Conservation (phyloP, 2,329 filamentous ascomycete genomes). For the Aspergillus pseudonomiae region DNA sequence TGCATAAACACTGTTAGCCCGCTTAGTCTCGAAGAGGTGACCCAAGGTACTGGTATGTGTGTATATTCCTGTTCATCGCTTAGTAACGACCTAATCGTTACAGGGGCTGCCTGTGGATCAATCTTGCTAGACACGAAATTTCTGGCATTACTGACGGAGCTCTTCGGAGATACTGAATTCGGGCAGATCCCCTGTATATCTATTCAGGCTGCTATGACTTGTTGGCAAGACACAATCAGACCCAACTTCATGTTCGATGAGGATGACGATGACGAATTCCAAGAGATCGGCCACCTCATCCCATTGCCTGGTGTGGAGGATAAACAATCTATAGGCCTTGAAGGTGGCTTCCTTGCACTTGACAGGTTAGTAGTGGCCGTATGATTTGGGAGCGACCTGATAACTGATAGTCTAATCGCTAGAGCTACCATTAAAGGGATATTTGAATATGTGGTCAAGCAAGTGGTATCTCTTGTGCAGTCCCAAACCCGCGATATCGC, state of each 20-base stretch:
- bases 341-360: conserved; percentile 19
- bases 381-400: background rate
- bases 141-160: conserved; percentile 23
- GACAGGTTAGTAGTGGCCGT: background rate
- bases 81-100: background rate
- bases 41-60: conserved; percentile 29
- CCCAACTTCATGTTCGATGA: conserved; percentile 19
- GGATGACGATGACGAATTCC: conserved; percentile 19
- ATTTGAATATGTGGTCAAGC: conserved; percentile 31
- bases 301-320: conserved; percentile 30
- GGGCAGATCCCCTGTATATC: conserved; percentile 21
- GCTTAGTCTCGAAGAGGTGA: conserved; percentile 28
- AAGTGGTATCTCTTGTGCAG: conserved; percentile 27
- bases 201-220: conserved; percentile 28
- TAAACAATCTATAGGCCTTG: conserved; percentile 21
- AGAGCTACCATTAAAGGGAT: conserved; percentile 21
- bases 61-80: background rate
- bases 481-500: conserved; percentile 20
- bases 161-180: conserved; percentile 28
- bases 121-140: conserved; percentile 34
- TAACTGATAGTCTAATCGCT: background rate
- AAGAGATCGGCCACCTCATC: conserved; percentile 20
- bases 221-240: conserved; percentile 37
- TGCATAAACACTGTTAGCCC: conserved; percentile 25
- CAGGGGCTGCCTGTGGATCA: conserved; percentile 36